Evolutionary conservation across 805 yeast species (phyloP).

Genomic region (Yarrowia divulgata): DNA sequence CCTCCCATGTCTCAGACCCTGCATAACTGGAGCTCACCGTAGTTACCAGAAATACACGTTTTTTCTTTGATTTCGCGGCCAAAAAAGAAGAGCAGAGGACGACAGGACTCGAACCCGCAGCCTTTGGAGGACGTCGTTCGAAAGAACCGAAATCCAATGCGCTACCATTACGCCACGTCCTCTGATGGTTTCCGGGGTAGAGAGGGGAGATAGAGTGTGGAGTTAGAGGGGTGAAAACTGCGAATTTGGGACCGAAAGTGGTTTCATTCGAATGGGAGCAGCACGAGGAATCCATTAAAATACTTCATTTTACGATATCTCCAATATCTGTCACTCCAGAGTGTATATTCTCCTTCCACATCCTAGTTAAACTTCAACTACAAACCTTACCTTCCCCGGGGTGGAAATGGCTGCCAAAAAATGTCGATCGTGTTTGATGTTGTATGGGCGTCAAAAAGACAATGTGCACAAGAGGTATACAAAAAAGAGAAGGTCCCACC

Average conservation of each 20-base stretch:
- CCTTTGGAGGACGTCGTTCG: conserved; percentile 35
- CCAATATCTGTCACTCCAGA: no score
- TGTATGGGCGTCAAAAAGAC: background rate
- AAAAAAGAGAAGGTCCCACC: conserved; percentile 37
- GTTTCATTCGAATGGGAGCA: no score
- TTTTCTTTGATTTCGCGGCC: no score
- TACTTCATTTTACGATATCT: no score
- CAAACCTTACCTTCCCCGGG: background rate
- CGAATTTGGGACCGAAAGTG: background rate
- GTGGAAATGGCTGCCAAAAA: background rate
- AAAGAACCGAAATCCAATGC: conserved; percentile 34
- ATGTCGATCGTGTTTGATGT: conserved; percentile 2
- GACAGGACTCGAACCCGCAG: conserved; percentile 37
- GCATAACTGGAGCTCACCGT: background rate
- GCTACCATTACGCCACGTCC: conserved; percentile 36
- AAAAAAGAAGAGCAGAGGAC: conserved; percentile 8
- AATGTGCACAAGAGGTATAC: background rate
- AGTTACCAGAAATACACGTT: background rate
- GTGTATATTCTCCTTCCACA: no score
- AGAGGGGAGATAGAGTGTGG: background rate
- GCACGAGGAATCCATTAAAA: no score
- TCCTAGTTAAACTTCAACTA: background rate
- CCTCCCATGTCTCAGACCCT: conserved; percentile 10
- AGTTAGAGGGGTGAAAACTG: background rate
- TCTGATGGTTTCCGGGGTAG: background rate